phyloP scores from a whole-genome alignment of 257 asterid genomes.

The Jasminum sambac region DNA sequence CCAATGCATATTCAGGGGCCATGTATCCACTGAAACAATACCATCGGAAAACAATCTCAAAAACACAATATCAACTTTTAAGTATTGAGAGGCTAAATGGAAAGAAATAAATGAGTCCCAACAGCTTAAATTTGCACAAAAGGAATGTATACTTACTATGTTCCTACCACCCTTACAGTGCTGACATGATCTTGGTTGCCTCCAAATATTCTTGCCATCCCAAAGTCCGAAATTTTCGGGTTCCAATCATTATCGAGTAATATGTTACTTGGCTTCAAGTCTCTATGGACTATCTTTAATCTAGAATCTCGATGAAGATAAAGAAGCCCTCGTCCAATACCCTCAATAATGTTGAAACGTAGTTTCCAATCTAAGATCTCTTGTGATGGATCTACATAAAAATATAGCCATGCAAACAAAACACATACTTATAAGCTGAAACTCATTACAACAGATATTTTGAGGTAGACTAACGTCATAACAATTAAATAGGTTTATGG shows the following conservation, averaged over 20 bases:
- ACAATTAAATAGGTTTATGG: no score
- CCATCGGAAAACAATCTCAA: no score
- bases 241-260: constrained; percentile 62
- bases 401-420: no score
- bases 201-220: constrained; percentile 62
- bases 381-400: no score
- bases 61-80: no score
- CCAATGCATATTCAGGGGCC: constrained; percentile 77
- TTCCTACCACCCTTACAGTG: constrained; percentile 65
- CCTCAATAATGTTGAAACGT: constrained; percentile 50
- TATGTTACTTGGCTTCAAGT: constrained; percentile 62
- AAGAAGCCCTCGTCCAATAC: constrained; percentile 64
- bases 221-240: constrained; percentile 73
- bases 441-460: no score
- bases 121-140: no score
- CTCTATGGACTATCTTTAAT: constrained; percentile 58
- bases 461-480: no score
- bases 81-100: no score
- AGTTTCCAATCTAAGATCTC: constrained; percentile 46
- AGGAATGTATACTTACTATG: no score
- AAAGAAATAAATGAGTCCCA: no score
- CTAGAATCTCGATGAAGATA: constrained; percentile 74
- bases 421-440: no score
- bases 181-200: constrained; percentile 51
- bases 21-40: constrained; percentile 52